Conservation (phyloP, 148 eudicot genomes). For the Cornus suecica region DNA sequence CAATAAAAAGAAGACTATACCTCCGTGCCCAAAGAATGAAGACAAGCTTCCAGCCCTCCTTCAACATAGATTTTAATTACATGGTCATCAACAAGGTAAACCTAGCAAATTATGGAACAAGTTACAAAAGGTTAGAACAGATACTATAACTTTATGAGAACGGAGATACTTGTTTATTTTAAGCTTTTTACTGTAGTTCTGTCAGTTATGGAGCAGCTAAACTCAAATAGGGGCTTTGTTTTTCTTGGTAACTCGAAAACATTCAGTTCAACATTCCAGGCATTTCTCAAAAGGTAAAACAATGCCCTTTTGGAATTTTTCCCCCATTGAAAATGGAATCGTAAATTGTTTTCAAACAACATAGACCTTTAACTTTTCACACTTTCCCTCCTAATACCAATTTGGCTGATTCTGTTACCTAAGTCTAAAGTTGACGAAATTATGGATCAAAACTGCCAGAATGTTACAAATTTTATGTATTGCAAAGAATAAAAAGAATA, state of each 20-base stretch:
- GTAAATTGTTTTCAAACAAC: not conserved
- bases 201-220: not conserved
- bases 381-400: not conserved
- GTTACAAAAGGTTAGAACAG: constrained; percentile 6
- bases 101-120: constrained; percentile 32
- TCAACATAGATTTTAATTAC: constrained; percentile 85
- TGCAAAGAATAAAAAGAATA: constrained; percentile 7
- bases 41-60: constrained; percentile 77
- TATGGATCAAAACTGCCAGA: not conserved
- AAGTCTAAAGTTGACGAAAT: too few species aligned
- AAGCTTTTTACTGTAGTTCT: not conserved
- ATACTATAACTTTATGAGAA: constrained; percentile 1
- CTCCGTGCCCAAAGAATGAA: constrained; percentile 87
- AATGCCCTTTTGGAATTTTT: not conserved
- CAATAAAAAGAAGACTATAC: constrained; percentile 32
- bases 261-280: not conserved
- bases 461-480: not conserved
- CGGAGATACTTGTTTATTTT: not conserved
- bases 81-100: constrained; percentile 67
- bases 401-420: not conserved
- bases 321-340: not conserved
- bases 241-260: not conserved
- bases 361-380: not conserved
- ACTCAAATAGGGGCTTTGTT: constrained; percentile 1
- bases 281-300: not conserved